Percentiles rank a stretch among this genome's conserved stretches.
These are phyloP conservation scores for Populus hybrid DNA, from an alignment of 441 rosid genomes.

Conservation along the genomic window DNA sequence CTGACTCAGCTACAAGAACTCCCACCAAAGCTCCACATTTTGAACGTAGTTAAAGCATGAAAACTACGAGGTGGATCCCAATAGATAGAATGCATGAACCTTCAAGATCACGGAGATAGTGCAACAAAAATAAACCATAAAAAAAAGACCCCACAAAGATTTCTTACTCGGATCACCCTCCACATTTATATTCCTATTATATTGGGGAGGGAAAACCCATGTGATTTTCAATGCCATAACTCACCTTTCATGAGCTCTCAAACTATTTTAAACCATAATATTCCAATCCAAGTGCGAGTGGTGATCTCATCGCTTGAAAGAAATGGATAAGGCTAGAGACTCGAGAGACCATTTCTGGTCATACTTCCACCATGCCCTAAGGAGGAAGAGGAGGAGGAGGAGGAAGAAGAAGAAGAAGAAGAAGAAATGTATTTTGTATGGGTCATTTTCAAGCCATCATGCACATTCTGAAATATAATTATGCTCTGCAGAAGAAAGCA, in stretches of 20 bases:
- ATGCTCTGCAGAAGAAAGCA: neutral
- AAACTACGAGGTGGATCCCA: neutral
- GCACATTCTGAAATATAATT: neutral
- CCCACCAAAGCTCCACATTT: neutral
- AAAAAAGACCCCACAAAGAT: constrained; percentile 18
- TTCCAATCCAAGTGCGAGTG: neutral
- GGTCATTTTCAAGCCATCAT: constrained; percentile 13
- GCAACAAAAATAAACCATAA: neutral
- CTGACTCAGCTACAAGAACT: neutral
- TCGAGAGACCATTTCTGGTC: constrained; percentile 24
- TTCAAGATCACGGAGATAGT: constrained; percentile 12
- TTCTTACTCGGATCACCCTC: constrained; percentile 3
- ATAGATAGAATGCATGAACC: constrained; percentile 26
- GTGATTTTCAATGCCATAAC: constrained; percentile 15
- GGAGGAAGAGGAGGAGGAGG: neutral
- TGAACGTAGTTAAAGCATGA: neutral
- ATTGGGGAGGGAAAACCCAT: constrained; percentile 7
- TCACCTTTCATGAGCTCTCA: neutral
- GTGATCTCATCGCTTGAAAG: neutral
- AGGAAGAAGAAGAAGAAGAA: too few relatives aligned
- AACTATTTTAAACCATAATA: neutral
- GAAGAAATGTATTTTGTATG: neutral
- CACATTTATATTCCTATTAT: neutral
- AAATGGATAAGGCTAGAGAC: constrained; percentile 14
- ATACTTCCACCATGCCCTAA: constrained; percentile 24